A percentile compares a stretch with the other conserved stretches of the same genome.
Conservation (phyloP, 371 early-diverging fungal species). For the Chytridium lagenaria region DNA sequence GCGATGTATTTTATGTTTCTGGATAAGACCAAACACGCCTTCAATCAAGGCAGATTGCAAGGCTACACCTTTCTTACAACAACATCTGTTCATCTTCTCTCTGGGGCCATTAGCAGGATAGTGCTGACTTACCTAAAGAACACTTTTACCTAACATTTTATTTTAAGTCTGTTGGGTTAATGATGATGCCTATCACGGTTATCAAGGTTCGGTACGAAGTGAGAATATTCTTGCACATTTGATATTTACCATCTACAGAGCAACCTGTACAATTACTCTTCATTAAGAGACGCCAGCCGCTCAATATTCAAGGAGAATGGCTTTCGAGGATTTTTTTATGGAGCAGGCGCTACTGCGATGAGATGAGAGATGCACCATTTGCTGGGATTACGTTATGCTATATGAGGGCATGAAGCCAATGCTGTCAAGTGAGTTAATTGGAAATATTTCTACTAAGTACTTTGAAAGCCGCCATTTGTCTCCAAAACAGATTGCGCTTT, state of each 20-base stretch:
- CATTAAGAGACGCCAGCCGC: conserved; percentile 66
- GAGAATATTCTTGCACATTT: conserved; percentile 12
- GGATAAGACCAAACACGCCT: conserved; percentile 49
- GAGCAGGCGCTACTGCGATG: conserved; percentile 84
- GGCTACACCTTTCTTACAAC: neutral
- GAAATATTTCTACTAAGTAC: neutral
- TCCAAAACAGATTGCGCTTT: neutral
- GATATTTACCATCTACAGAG: conserved; percentile 60
- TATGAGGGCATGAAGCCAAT: conserved; percentile 70
- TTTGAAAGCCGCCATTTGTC: neutral
- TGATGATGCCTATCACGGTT: conserved; percentile 94
- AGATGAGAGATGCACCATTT: conserved; percentile 92
- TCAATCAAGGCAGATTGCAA: neutral
- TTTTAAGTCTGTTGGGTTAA: conserved; percentile 71
- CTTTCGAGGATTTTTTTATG: conserved; percentile 79
- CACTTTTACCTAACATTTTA: too few relatives aligned
- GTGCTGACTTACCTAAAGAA: neutral
- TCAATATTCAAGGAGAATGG: conserved; percentile 65
- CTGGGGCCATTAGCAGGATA: neutral
- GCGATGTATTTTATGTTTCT: conserved; percentile 78
- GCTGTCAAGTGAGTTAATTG: conserved; percentile 15
- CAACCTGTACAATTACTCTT: conserved; percentile 79
- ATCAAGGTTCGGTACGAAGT: conserved; percentile 94
- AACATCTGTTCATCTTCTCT: neutral
- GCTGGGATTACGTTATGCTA: conserved; percentile 93